These are phyloP conservation scores for Chaetothyriales sp. DNA, from an alignment of 2,329 filamentous ascomycete genomes.

Conservation along the genomic window DNA sequence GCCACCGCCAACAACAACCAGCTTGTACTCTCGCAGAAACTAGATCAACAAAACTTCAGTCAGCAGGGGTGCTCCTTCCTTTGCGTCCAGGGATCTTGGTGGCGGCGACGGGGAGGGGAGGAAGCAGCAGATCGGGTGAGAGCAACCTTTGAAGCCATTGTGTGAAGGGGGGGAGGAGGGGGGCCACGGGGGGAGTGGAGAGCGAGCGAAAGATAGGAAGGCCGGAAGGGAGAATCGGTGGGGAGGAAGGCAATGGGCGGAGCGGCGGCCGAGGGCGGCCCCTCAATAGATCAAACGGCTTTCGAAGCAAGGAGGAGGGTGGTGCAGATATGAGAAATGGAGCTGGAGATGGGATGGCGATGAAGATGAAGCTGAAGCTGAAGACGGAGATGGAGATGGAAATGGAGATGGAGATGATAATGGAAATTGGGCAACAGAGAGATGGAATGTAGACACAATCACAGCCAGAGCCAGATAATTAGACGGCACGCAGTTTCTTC, in stretches of 20 bases:
- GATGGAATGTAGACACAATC: too few relatives aligned
- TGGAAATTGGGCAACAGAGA: too few relatives aligned
- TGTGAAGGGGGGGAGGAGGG: conserved; percentile 5
- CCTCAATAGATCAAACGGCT: not conserved
- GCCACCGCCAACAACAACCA: conserved; percentile 94
- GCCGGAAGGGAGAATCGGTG: too few relatives aligned
- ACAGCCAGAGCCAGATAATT: too few relatives aligned
- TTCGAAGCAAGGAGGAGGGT: not conserved
- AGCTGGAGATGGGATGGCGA: not conserved
- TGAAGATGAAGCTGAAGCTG: not conserved
- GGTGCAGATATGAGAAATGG: not conserved
- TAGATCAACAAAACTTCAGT: conserved; percentile 30
- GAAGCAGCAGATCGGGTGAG: conserved; percentile 4
- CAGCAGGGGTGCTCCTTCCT: conserved; percentile 6
- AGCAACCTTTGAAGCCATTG: conserved; percentile 29
- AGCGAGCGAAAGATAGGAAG: not conserved
- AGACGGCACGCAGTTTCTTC: not conserved
- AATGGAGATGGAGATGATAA: too few relatives aligned
- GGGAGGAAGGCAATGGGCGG: not conserved
- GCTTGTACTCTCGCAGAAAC: conserved; percentile 84
- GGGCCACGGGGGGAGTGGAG: not conserved
- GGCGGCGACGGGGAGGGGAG: conserved; percentile 4
- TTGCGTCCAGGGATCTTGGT: not conserved
- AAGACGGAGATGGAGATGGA: too few relatives aligned
- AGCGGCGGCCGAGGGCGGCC: not conserved